Evolutionary conservation across 2,329 filamentous ascomycete genomes (phyloP).

Genomic region (Talaromyces sp.): DNA sequence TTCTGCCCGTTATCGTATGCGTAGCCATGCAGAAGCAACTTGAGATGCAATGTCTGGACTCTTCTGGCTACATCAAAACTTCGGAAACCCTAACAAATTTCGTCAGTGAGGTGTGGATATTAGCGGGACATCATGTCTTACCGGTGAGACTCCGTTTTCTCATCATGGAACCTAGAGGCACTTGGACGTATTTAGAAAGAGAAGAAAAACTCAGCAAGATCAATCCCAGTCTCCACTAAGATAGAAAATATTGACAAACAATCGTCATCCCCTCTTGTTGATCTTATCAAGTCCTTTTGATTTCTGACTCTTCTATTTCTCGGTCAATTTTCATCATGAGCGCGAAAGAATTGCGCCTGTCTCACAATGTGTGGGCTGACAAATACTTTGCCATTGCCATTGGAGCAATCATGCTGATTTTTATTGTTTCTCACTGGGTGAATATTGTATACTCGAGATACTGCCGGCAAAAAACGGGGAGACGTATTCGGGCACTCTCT

Average conservation of each 20-base stretch:
- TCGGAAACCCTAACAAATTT: neutral
- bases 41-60: neutral
- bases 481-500: neutral
- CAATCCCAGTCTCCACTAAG: neutral
- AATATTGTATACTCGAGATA: neutral
- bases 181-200: neutral
- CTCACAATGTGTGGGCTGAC: slow-evolving; percentile 12
- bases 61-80: neutral
- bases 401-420: slow-evolving; percentile 12
- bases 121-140: neutral
- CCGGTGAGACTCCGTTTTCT: neutral
- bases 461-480: neutral
- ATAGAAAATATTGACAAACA: neutral
- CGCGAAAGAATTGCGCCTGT: slow-evolving; percentile 1
- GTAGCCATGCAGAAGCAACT: neutral
- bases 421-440: slow-evolving; percentile 11
- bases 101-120: neutral
- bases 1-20: neutral
- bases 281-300: neutral
- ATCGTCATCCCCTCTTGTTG: neutral
- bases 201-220: neutral
- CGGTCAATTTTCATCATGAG: neutral
- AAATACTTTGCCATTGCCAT: slow-evolving; percentile 15
- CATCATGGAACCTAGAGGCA: neutral
- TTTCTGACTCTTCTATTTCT: neutral